Evolutionary conservation across 2,329 filamentous ascomycete genomes (phyloP).

Genomic region (Apiospora saccharicola): DNA sequence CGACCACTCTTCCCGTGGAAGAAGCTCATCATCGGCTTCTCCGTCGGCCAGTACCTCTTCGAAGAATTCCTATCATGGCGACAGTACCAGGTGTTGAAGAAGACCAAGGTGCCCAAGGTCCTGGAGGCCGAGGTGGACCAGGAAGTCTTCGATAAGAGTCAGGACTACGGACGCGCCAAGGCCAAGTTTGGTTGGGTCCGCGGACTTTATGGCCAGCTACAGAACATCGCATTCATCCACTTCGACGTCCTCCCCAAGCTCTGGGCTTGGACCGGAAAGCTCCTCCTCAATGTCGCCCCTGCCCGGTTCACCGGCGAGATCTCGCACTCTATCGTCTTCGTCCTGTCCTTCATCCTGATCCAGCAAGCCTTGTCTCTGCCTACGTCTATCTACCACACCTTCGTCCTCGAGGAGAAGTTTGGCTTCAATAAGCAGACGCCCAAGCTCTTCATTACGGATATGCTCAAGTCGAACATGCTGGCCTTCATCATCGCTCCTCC

Average conservation of each 20-base stretch:
- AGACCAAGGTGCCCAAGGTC: conserved; percentile 82
- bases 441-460: conserved; percentile 85
- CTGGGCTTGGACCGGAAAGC: conserved; percentile 81
- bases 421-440: conserved; percentile 99
- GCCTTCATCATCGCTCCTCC: conserved; percentile 82
- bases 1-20: conserved; percentile 97
- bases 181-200: conserved; percentile 86
- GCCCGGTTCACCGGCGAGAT: conserved; percentile 88
- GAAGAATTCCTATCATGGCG: conserved; percentile 89
- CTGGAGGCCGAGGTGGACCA: conserved; percentile 87
- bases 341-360: conserved; percentile 84
- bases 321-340: conserved; percentile 89
- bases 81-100: conserved; percentile 87
- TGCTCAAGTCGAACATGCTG: conserved; percentile 89
- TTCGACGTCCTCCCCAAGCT: conserved; percentile 90
- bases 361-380: conserved; percentile 83
- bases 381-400: conserved; percentile 88
- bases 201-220: conserved; percentile 83
- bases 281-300: conserved; percentile 78
- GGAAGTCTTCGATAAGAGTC: conserved; percentile 92
- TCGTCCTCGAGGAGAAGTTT: conserved; percentile 95
- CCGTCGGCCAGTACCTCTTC: conserved; percentile 86
- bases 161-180: conserved; percentile 96
- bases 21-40: conserved; percentile 93
- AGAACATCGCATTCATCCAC: conserved; percentile 89